Conservation (phyloP, 306 rosid species). For the Phaseolus lunatus region DNA sequence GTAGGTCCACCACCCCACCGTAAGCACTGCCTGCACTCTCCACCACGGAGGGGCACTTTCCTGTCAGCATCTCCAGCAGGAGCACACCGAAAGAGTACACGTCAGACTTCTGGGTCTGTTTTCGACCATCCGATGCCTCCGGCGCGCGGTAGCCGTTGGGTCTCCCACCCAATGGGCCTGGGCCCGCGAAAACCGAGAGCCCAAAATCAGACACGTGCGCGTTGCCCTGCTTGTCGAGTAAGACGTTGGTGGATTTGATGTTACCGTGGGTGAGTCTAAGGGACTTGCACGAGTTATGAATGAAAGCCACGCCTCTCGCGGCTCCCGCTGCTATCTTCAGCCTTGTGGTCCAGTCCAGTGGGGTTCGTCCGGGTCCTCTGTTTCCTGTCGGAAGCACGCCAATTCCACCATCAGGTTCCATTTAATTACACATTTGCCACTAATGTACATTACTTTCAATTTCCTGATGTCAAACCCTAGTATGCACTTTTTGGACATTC, state of each 20-base stretch:
- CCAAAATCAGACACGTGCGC: conserved; percentile 88
- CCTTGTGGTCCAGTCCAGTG: conserved; percentile 95
- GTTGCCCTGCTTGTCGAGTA: conserved; percentile 72
- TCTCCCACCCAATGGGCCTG: conserved; percentile 52
- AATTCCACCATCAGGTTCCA: conserved; percentile 33
- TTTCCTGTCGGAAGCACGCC: conserved; percentile 60
- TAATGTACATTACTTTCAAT: not conserved
- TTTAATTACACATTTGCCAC: conserved; percentile 41
- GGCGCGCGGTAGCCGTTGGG: conserved; percentile 92
- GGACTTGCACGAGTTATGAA: conserved; percentile 74
- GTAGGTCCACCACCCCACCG: conserved; percentile 67
- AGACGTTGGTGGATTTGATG: conserved; percentile 86
- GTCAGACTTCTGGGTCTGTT: conserved; percentile 72
- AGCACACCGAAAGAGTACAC: conserved; percentile 91
- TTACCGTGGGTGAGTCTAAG: conserved; percentile 81
- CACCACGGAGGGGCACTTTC: conserved; percentile 80
- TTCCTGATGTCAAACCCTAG: not conserved
- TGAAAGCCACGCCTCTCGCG: conserved; percentile 76
- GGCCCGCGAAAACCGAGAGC: conserved; percentile 62
- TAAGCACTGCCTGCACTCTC: conserved; percentile 60
- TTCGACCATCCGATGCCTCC: conserved; percentile 73
- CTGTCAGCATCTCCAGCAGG: conserved; percentile 81
- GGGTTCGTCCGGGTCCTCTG: conserved; percentile 94
- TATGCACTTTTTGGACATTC: conserved; percentile 40
- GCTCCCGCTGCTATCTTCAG: conserved; percentile 88